Evolutionary conservation across 2,329 filamentous ascomycete species (phyloP).

Genomic region (Ascochyta rabiei): DNA sequence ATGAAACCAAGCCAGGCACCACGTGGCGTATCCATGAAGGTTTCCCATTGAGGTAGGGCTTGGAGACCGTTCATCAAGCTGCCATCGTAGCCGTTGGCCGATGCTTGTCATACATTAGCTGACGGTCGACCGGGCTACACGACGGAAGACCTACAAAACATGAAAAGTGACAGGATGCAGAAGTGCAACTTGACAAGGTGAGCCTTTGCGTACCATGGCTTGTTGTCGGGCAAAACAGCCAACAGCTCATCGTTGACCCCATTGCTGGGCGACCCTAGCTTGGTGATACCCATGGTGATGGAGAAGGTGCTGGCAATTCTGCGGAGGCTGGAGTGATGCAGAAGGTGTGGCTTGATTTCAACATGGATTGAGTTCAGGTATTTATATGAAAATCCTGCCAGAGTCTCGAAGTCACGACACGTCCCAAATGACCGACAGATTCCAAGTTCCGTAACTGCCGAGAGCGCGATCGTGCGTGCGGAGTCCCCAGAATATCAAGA

Average conservation of each 20-base stretch:
- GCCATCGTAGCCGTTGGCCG: conserved; percentile 38
- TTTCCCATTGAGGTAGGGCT: conserved; percentile 23
- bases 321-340: not conserved
- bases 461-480: not conserved
- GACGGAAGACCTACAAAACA: conserved; percentile 7
- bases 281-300: conserved; percentile 1
- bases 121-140: not conserved
- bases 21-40: conserved; percentile 25
- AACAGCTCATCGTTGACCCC: conserved; percentile 1
- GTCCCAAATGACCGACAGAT: not conserved
- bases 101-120: conserved; percentile 4
- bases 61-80: conserved; percentile 39
- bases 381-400: not conserved
- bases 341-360: not conserved
- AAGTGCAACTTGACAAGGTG: conserved; percentile 19
- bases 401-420: not conserved
- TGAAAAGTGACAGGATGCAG: conserved; percentile 8
- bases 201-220: conserved; percentile 12
- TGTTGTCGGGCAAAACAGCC: conserved; percentile 12
- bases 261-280: not conserved
- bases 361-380: not conserved
- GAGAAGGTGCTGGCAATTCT: not conserved
- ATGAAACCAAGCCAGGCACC: conserved; percentile 15
- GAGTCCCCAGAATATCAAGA: not conserved
- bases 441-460: not conserved